phyloP scores from a whole-genome alignment of 768 basidiomycete genomes.

The Termitomyces sp. region DNA sequence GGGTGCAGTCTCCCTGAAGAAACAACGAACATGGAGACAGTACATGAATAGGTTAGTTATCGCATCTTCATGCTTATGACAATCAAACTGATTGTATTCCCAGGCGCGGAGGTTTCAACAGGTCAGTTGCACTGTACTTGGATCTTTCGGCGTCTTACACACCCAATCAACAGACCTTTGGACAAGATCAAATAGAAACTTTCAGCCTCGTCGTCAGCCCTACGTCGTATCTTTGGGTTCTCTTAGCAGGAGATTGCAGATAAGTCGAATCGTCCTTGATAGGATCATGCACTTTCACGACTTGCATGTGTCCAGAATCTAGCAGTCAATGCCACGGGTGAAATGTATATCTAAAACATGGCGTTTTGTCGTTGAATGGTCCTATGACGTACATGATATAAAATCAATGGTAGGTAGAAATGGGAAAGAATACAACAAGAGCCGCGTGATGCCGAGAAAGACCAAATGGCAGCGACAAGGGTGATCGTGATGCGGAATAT shows the following conservation, averaged over 20 bases:
- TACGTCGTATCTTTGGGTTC: neutral
- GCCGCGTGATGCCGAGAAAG: neutral
- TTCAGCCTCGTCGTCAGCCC: neutral
- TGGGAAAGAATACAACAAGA: conserved; percentile 10
- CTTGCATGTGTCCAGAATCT: conserved; percentile 8
- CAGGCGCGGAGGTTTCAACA: conserved; percentile 85
- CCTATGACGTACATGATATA: conserved; percentile 27
- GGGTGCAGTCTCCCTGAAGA: conserved; percentile 64
- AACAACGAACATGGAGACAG: conserved; percentile 90
- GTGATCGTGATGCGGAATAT: conserved; percentile 7
- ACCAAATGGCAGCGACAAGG: neutral
- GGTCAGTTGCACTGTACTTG: conserved; percentile 34
- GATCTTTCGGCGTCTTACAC: conserved; percentile 7
- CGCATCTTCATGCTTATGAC: neutral
- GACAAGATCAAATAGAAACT: conserved; percentile 83
- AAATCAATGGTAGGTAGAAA: conserved; percentile 18
- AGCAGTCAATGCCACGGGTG: neutral
- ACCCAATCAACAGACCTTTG: conserved; percentile 59
- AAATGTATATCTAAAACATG: conserved; percentile 3
- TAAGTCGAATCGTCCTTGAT: conserved; percentile 14
- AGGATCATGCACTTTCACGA: conserved; percentile 11
- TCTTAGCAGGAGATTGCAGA: conserved; percentile 8
- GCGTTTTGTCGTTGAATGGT: conserved; percentile 12
- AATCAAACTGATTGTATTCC: conserved; percentile 9
- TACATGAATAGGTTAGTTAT: conserved; percentile 88